phyloP scores from a whole-genome alignment of 345 rosid species.

The Gossypium raimondii region DNA sequence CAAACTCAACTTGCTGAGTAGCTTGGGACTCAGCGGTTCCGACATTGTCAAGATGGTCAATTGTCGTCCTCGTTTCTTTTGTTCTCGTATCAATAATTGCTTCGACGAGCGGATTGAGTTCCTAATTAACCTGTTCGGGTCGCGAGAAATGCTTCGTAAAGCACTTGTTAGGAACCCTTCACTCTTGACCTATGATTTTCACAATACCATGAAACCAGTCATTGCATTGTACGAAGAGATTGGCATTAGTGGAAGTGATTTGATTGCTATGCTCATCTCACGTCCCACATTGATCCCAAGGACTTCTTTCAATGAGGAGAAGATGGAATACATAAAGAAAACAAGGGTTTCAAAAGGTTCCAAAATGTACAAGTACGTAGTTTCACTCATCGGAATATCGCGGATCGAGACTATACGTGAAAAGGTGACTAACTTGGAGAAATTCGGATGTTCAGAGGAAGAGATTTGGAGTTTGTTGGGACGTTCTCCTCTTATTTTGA shows the following conservation, averaged over 20 bases:
- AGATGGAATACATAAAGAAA: conserved; percentile 54
- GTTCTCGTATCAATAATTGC: no score
- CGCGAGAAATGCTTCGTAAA: conserved; percentile 33
- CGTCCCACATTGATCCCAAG: conserved; percentile 76
- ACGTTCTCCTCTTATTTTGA: conserved; percentile 48
- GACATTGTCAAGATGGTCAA: no score
- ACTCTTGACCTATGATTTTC: conserved; percentile 61
- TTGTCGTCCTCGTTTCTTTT: no score
- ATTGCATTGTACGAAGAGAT: conserved; percentile 51
- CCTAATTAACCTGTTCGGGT: no score
- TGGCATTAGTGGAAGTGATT: conserved; percentile 47
- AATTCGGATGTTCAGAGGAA: conserved; percentile 68
- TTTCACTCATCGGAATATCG: conserved; percentile 56
- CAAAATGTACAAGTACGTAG: conserved; percentile 73
- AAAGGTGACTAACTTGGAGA: conserved; percentile 66
- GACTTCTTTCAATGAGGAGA: conserved; percentile 50
- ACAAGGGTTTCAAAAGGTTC: conserved; percentile 46
- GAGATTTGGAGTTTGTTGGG: conserved; percentile 60
- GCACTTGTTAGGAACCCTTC: conserved; percentile 76
- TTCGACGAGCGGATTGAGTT: no score
- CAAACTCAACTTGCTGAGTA: no score
- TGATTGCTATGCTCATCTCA: conserved; percentile 53
- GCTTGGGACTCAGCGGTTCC: no score
- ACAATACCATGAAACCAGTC: conserved; percentile 47
- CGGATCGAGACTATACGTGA: conserved; percentile 56